Conservation (phyloP, 129 eudicot genomes). For the Smallanthus sonchifolius region DNA sequence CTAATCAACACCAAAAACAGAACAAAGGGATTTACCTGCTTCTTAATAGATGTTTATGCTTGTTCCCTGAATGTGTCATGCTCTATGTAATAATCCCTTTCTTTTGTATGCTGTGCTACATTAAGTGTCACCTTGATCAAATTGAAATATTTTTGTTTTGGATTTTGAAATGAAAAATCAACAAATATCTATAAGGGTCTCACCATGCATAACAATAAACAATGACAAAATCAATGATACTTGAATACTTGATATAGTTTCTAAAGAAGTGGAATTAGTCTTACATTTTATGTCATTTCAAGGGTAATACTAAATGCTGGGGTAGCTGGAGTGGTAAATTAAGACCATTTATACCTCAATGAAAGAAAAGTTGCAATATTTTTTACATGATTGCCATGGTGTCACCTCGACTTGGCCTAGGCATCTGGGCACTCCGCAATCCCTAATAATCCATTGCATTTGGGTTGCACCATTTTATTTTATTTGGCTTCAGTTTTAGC, state of each 20-base stretch:
- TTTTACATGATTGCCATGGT: conserved; percentile 7
- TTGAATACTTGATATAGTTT: not conserved
- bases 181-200: conserved; percentile 6
- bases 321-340: not conserved
- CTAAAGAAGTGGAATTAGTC: not conserved
- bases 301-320: not conserved
- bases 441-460: not conserved
- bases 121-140: not conserved
- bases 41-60: conserved; percentile 9
- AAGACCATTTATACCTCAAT: not conserved
- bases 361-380: not conserved
- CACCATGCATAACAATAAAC: conserved; percentile 10
- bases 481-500: not conserved
- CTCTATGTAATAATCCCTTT: not conserved
- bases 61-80: not conserved
- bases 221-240: not conserved
- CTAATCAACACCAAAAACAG: not conserved
- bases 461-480: not conserved
- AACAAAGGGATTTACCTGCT: conserved; percentile 4
- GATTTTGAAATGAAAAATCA: not conserved
- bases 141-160: not conserved
- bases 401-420: not conserved
- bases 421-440: not conserved
- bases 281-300: not conserved
- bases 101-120: conserved; percentile 1